Base-by-base conservation (phyloP, 1,139 yeast species). In the Geotrichum macrosporum region DNA sequence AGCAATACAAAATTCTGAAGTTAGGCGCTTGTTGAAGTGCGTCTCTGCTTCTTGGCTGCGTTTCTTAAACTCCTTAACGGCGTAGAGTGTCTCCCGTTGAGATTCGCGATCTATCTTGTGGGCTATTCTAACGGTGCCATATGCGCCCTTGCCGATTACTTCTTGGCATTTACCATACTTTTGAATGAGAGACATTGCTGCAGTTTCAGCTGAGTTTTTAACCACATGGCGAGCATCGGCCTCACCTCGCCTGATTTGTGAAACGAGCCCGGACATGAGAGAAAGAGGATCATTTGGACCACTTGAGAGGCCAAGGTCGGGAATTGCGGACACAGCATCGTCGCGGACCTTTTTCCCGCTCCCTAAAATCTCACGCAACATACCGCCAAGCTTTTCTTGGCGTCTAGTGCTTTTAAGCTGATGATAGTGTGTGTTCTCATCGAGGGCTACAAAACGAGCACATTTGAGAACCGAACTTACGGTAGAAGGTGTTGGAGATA, bases 1-100 rank as follows among this genome's bases (percentile, higher is more conserved):
- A 1, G 94, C 80, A 22, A 88, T 83, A 59, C 95, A 84, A 61
- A 86, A 88, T 64, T 88, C 96, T 3, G 89, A 80, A 3, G 92
- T 78, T 33, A 86, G 73, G 44, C 95, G 71, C 56, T 84, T 81
- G n/a, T 83, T 75, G 61, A 82, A 88, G 53, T 72, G 73, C 41
- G 73, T 72, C 29, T 73, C 76, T 30, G 75, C 66, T 61, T 86
- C 95, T 24, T 70, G 67, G 5, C 77, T 72, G 41, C 72, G 73
- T 55, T 74, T 73, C 48, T 76, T 74, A 58, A 87, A 80, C 63
- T 88, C 95, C 61, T 88, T 88, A 32, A 88, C 95, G 0, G 95
- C 96, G 60, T 71, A 88, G 18, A 84, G 65, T 30, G 65, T 67
- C 53, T 80, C 84, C 18, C 67, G 65, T 41, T 67, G 65, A 32